Conservation (phyloP, 306 rosid species). For the Lupinus albus region DNA sequence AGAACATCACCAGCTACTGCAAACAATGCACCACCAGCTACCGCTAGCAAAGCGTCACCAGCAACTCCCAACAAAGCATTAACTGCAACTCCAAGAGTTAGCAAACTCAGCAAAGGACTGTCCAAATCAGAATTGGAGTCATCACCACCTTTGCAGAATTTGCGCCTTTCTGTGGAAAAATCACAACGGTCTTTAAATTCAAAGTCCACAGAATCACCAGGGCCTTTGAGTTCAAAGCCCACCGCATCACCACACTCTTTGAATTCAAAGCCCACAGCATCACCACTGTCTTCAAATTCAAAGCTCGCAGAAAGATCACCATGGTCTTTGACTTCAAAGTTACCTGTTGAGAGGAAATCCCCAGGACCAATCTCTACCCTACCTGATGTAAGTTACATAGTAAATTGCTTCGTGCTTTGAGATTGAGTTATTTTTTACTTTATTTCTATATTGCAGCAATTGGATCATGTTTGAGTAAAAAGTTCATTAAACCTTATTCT, state of each 20-base stretch:
- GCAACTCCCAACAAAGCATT: constrained; percentile 39
- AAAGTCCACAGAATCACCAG: no score
- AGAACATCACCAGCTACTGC: constrained; percentile 21
- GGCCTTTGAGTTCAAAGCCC: no score
- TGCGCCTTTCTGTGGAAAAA: constrained; percentile 74
- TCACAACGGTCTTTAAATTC: constrained; percentile 46
- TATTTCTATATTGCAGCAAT: constrained; percentile 7
- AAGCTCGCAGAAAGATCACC: constrained; percentile 67
- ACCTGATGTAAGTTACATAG: constrained; percentile 67
- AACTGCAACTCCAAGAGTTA: constrained; percentile 79
- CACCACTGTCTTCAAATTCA: constrained; percentile 63
- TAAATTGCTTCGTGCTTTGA: constrained; percentile 4
- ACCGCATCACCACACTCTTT: constrained; percentile 40
- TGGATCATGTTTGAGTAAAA: not conserved
- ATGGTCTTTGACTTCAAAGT: constrained; percentile 63
- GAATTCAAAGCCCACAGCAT: constrained; percentile 67
- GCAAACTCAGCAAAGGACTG: constrained; percentile 65
- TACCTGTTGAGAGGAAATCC: constrained; percentile 62
- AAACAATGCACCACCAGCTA: no score
- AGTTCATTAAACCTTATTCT: no score
- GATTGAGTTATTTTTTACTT: not conserved
- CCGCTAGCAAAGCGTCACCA: no score
- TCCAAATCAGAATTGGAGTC: constrained; percentile 74
- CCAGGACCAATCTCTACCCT: constrained; percentile 65
- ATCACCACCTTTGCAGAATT: constrained; percentile 71